Evolutionary conservation across 805 yeast genomes (phyloP).

Genomic region (Ogataea pilisensis): DNA sequence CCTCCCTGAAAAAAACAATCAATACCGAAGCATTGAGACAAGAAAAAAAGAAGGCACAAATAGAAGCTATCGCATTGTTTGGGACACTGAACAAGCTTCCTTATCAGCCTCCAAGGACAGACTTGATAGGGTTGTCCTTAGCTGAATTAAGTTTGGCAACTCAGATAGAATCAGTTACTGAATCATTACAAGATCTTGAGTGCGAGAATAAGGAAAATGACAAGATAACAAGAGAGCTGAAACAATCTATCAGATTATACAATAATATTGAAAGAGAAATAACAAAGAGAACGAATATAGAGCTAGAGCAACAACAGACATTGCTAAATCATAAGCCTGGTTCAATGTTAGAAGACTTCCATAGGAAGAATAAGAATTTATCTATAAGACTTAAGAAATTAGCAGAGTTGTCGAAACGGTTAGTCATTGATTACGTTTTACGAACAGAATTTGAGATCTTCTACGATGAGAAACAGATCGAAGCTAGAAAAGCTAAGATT

Average conservation of each 20-base stretch:
- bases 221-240: conserved; percentile 3
- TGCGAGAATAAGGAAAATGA: conserved; percentile 1
- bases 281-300: conserved; percentile 6
- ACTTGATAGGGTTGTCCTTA: conserved; percentile 24
- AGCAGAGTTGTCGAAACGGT: conserved; percentile 21
- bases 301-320: conserved; percentile 5
- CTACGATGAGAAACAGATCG: conserved; percentile 15
- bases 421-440: conserved; percentile 28
- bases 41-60: conserved; percentile 1
- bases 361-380: conserved; percentile 12
- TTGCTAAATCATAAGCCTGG: conserved; percentile 4
- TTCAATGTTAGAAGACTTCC: conserved; percentile 1
- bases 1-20: no score
- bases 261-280: conserved; percentile 7
- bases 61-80: conserved; percentile 18
- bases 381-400: conserved; percentile 20
- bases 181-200: conserved; percentile 1
- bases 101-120: conserved; percentile 28
- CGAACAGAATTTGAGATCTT: conserved; percentile 23
- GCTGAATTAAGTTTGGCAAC: conserved; percentile 15
- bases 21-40: no score
- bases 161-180: conserved; percentile 12
- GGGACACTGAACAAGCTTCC: conserved; percentile 25
- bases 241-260: conserved; percentile 4
- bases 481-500: conserved; percentile 19